Conservation (phyloP, 257 asterid species). For the Capsicum pubescens region DNA sequence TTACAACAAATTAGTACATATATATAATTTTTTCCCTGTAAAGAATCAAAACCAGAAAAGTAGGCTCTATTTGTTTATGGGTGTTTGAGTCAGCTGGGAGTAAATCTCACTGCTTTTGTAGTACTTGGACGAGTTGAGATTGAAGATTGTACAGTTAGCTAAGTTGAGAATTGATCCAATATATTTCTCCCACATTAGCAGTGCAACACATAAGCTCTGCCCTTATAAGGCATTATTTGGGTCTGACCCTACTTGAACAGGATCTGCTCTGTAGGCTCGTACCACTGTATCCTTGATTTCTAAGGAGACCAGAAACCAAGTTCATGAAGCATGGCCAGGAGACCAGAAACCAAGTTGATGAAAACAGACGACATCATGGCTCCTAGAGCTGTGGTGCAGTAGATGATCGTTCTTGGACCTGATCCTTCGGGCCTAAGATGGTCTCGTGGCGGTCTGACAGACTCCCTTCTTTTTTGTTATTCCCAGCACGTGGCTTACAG, state of each 20-base stretch:
- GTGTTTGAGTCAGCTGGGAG: neutral
- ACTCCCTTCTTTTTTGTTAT: no score
- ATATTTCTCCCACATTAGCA: no score
- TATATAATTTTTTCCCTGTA: neutral
- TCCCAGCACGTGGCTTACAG: no score
- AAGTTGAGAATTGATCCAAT: no score
- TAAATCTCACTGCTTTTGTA: neutral
- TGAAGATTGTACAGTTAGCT: neutral
- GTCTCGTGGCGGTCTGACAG: no score
- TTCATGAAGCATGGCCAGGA: conserved; percentile 12
- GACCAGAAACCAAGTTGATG: conserved; percentile 29
- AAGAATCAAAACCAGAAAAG: neutral
- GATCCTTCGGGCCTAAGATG: no score
- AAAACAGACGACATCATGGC: neutral
- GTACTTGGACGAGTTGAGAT: neutral
- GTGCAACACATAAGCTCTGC: no score
- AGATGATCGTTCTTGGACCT: no score
- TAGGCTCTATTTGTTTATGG: neutral
- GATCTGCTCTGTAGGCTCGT: neutral
- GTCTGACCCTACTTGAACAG: no score
- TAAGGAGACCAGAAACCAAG: conserved; percentile 32
- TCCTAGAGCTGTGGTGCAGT: no score
- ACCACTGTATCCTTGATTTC: neutral
- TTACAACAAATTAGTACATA: no score
- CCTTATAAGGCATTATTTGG: no score